Percentiles rank a stretch among this genome's conserved stretches.
Conservation (phyloP, 768 basidiomycete species). For the Gymnopilus junonius region DNA sequence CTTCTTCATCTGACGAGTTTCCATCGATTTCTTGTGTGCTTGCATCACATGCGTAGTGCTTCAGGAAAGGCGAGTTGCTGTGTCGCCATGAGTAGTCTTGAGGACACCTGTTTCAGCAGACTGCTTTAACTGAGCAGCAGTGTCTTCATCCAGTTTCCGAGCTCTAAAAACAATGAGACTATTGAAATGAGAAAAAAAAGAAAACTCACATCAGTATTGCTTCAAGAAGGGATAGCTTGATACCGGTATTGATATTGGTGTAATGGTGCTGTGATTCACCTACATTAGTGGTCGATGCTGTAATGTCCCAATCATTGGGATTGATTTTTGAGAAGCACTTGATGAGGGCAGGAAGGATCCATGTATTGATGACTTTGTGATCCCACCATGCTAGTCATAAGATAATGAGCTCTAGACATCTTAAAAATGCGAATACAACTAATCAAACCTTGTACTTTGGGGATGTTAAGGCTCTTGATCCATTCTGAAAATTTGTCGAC, state of each 20-base stretch:
- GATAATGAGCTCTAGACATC: too few relatives aligned
- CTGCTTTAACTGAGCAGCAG: slow-evolving; percentile 8
- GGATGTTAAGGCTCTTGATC: slow-evolving; percentile 7
- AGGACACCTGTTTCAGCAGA: slow-evolving; percentile 13
- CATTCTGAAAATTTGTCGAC: slow-evolving; percentile 9
- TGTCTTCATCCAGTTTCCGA: slow-evolving; percentile 1
- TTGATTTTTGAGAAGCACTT: slow-evolving; percentile 20
- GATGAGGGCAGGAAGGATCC: slow-evolving; percentile 28
- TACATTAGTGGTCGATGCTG: slow-evolving; percentile 25
- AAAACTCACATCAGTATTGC: slow-evolving; percentile 15
- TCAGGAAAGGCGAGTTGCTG: background rate
- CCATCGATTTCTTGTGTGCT: slow-evolving; percentile 2
- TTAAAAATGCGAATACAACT: too few relatives aligned
- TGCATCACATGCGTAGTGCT: background rate
- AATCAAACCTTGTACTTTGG: slow-evolving; percentile 19
- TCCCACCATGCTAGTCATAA: slow-evolving; percentile 26
- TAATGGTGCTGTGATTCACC: slow-evolving; percentile 25
- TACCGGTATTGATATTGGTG: slow-evolving; percentile 24
- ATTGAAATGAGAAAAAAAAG: background rate
- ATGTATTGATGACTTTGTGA: slow-evolving; percentile 25
- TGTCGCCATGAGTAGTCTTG: slow-evolving; percentile 11
- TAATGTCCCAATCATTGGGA: slow-evolving; percentile 22
- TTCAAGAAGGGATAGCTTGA: slow-evolving; percentile 21
- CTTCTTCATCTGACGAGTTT: background rate
- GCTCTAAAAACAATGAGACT: background rate